phyloP scores from a whole-genome alignment of 345 rosid genomes.

The Noccaea bulbosa region DNA sequence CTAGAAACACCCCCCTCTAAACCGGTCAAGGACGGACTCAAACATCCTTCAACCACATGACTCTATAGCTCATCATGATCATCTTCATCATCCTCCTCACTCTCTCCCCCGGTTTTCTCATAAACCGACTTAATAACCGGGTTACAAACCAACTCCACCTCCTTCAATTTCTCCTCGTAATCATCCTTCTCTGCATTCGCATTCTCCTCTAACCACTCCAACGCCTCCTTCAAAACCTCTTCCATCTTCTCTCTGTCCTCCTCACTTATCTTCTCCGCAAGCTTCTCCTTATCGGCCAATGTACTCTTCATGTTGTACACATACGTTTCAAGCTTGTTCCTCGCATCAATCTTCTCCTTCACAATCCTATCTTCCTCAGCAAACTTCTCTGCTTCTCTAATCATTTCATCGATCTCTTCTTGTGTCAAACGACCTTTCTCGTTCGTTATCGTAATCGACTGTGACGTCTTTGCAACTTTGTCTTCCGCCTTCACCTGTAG shows the following conservation, averaged over 20 bases:
- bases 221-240: slow-evolving; percentile 48
- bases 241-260: slow-evolving; percentile 63
- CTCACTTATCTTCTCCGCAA: slow-evolving; percentile 49
- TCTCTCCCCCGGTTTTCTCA: slow-evolving; percentile 44
- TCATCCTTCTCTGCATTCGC: slow-evolving; percentile 59
- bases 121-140: slow-evolving; percentile 59
- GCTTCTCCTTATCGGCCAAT: slow-evolving; percentile 49
- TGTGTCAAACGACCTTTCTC: slow-evolving; percentile 59
- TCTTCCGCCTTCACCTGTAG: slow-evolving; percentile 63
- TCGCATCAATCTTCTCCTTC: slow-evolving; percentile 57
- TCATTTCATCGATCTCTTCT: slow-evolving; percentile 64
- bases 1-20: background rate
- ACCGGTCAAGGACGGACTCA: slow-evolving; percentile 7
- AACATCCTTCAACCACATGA: background rate
- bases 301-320: slow-evolving; percentile 57
- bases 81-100: slow-evolving; percentile 46
- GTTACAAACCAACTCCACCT: slow-evolving; percentile 57
- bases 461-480: slow-evolving; percentile 52
- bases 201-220: slow-evolving; percentile 65
- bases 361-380: slow-evolving; percentile 57
- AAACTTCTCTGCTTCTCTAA: slow-evolving; percentile 60
- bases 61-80: slow-evolving; percentile 54
- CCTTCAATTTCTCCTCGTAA: slow-evolving; percentile 59
- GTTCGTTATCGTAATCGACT: slow-evolving; percentile 55
- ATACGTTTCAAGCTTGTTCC: slow-evolving; percentile 61